Base-by-base conservation (phyloP, 169 alveolate genomes). In the Eimeria acervulina region DNA sequence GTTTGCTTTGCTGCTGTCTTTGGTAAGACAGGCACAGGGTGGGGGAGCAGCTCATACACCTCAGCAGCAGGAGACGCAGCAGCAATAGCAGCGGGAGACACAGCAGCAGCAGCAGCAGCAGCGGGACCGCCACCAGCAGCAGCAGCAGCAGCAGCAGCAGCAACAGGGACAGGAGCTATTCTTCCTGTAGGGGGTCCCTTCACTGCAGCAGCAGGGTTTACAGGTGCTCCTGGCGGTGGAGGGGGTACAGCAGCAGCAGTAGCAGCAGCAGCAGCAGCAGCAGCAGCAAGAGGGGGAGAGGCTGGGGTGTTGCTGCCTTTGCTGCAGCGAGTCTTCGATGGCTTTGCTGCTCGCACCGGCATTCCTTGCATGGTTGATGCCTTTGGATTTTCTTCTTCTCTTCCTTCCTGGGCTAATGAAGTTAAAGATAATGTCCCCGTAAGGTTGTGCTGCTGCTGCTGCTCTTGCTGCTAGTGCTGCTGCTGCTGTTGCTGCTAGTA, bases 361-460 rank as follows among this genome's bases (percentile, higher is more conserved):
- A 78, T 78, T 19, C 89, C 89, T 7, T 36, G 38, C 8, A 78
- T 90, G 61, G 95, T 90, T 40, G 95, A 90, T 61, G 90, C 95
- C 31, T 90, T 70, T 63, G 84, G 95, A 51, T 90, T 74, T 47
- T 90, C 95, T 19, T 70, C 83, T 38, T 61, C 95, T 8, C 90
- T 90, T 0, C 95, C 95, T 33, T 70, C 78, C 28, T 90, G 95
- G 95, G 95, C 95, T 1, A 90, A 90, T 51, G 95, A 90, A 74
- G 72, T 90, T 59, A 44, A 52, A 40, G 95, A 90, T 74, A 63
- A 90, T 23, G 90, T 90, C 15, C 90, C 89, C 33, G 95, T 90
- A 55, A 23, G 95, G n/a, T 28, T 36, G 23, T n/a, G n/a, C n/a
- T n/a, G n/a, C n/a, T n/a, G n/a, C n/a, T n/a, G n/a, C n/a, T n/a